Evolutionary conservation across 805 yeast genomes (phyloP).

Genomic region (Monosporozyma yasuniensis): DNA sequence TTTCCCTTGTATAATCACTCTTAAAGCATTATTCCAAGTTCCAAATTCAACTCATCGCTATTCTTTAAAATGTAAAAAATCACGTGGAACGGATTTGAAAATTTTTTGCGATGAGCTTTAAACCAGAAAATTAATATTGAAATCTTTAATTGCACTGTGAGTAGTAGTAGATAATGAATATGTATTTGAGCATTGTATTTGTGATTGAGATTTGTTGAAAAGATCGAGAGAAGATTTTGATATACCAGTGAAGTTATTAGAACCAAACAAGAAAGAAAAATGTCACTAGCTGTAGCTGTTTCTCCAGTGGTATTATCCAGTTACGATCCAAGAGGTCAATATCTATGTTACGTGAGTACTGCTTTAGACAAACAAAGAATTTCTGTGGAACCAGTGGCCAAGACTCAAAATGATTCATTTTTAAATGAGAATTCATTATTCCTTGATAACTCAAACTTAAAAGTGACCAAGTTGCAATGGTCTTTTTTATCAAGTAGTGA

Average conservation of each 20-base stretch:
- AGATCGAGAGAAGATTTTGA: not conserved
- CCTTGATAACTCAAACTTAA: conserved; percentile 20
- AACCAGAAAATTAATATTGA: not conserved
- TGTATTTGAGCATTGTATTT: not conserved
- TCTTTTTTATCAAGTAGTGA: conserved; percentile 26
- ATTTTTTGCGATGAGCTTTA: conserved; percentile 2
- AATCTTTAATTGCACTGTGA: not conserved
- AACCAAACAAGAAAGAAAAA: not conserved
- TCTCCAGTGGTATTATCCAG: conserved; percentile 29
- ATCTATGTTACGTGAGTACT: conserved; percentile 54
- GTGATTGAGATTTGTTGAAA: not conserved
- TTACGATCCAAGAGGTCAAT: conserved; percentile 56
- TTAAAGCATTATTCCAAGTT: not conserved
- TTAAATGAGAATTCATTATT: conserved; percentile 27
- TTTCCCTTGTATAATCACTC: not conserved
- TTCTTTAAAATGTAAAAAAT: not conserved
- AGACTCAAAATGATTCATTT: conserved; percentile 22
- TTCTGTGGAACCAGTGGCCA: conserved; percentile 46
- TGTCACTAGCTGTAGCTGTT: conserved; percentile 4
- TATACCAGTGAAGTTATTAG: not conserved
- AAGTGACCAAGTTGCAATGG: conserved; percentile 22
- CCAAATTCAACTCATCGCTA: not conserved
- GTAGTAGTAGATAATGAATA: too few relatives aligned
- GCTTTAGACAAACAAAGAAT: conserved; percentile 67
- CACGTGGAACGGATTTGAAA: conserved; percentile 2